phyloP scores from a whole-genome alignment of 768 basidiomycete genomes.

The Agrocybe pediades region DNA sequence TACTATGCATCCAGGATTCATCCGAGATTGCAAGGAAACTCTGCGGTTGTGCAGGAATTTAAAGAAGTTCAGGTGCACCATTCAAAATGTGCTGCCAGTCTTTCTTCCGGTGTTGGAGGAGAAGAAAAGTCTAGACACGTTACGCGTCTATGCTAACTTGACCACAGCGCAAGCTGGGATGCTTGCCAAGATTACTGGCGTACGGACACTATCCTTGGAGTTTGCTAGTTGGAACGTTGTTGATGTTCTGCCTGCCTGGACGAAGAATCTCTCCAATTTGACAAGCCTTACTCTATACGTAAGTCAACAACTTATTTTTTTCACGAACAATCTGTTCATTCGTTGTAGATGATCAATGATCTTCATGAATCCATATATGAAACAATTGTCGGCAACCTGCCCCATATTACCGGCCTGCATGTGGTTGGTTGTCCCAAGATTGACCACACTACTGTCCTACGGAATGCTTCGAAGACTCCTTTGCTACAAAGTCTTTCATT shows the following conservation, averaged over 20 bases:
- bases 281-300: constrained; percentile 62
- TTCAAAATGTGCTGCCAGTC: constrained; percentile 44
- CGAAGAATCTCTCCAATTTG: constrained; percentile 44
- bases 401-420: constrained; percentile 59
- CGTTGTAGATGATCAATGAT: constrained; percentile 55
- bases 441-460: constrained; percentile 52
- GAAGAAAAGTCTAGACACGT: constrained; percentile 43
- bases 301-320: constrained; percentile 24
- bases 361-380: constrained; percentile 55
- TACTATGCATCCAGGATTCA: constrained; percentile 44
- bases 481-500: constrained; percentile 62
- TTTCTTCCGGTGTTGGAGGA: constrained; percentile 49
- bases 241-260: constrained; percentile 62
- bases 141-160: constrained; percentile 58
- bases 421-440: constrained; percentile 61
- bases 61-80: constrained; percentile 55
- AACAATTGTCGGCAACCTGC: constrained; percentile 47
- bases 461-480: constrained; percentile 48
- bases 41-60: constrained; percentile 55
- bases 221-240: constrained; percentile 64
- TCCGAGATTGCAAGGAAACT: constrained; percentile 51
- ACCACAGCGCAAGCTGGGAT: constrained; percentile 48
- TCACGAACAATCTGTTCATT: not conserved
- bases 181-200: constrained; percentile 37
- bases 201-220: constrained; percentile 56